These are phyloP conservation scores for Staphylotrichum longicolle DNA, from an alignment of 495 filamentous ascomycete genomes.

Conservation along the genomic window DNA sequence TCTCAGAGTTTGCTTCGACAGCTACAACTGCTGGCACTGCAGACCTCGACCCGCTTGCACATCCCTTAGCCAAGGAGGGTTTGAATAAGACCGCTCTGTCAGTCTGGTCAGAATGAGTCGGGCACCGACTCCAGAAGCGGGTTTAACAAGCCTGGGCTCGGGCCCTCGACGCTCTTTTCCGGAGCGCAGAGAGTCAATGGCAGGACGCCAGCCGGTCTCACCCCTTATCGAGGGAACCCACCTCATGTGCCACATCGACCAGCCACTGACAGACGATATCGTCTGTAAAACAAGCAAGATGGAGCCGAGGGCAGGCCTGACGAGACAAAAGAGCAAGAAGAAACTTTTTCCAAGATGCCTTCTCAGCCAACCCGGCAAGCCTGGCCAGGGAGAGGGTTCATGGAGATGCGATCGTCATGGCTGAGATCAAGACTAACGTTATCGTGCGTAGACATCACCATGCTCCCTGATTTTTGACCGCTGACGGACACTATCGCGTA, in stretches of 20 bases:
- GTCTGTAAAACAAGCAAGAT: conserved; percentile 22
- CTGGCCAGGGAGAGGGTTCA: conserved; percentile 56
- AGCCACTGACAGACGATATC: conserved; percentile 39
- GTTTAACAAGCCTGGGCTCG: too few relatives aligned
- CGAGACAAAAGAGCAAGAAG: conserved; percentile 42
- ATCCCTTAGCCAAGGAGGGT: too few relatives aligned
- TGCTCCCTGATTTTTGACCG: neutral
- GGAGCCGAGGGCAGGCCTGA: conserved; percentile 38
- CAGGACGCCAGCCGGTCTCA: conserved; percentile 33
- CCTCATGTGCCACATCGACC: conserved; percentile 39
- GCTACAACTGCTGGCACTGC: too few relatives aligned
- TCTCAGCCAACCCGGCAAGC: conserved; percentile 38
- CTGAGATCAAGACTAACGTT: conserved; percentile 80
- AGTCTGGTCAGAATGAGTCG: neutral
- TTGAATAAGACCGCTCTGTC: neutral
- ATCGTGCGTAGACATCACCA: conserved; percentile 54
- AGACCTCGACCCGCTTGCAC: too few relatives aligned
- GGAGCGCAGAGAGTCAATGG: neutral
- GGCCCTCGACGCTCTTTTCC: too few relatives aligned
- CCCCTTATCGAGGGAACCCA: conserved; percentile 41
- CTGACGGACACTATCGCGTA: conserved; percentile 25
- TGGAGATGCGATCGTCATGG: conserved; percentile 69
- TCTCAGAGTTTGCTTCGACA: too few relatives aligned
- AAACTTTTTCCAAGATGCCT: conserved; percentile 48
- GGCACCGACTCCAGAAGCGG: neutral